Evolutionary conservation across 1,284 basidiomycete genomes (phyloP).

Genomic region (Cryptococcus sp.): DNA sequence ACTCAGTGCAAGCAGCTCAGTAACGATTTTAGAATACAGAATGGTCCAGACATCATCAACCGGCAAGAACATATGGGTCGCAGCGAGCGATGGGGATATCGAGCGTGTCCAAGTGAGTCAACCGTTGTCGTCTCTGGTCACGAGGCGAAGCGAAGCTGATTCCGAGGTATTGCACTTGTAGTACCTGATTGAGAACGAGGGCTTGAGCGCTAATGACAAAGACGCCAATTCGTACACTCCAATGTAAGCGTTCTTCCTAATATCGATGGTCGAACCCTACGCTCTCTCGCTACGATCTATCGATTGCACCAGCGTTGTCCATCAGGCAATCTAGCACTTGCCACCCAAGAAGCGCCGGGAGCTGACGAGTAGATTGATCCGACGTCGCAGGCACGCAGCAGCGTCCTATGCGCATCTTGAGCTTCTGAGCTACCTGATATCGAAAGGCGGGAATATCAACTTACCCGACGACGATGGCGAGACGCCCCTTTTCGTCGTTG

Average conservation of each 20-base stretch:
- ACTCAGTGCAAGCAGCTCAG: neutral
- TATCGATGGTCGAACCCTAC: neutral
- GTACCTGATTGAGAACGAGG: slow-evolving; percentile 65
- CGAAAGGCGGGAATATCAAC: slow-evolving; percentile 82
- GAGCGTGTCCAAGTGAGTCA: slow-evolving; percentile 52
- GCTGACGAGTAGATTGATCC: too few relatives aligned
- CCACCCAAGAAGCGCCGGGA: too few relatives aligned
- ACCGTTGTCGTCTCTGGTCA: neutral
- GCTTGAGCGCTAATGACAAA: slow-evolving; percentile 70
- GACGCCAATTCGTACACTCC: slow-evolving; percentile 84
- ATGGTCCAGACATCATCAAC: slow-evolving; percentile 40
- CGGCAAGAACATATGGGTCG: slow-evolving; percentile 83
- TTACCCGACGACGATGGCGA: slow-evolving; percentile 82
- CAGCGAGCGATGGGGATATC: slow-evolving; percentile 82
- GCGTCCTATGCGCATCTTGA: slow-evolving; percentile 83
- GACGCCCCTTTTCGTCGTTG: slow-evolving; percentile 88
- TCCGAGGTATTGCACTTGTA: slow-evolving; percentile 32
- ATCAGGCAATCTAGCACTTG: slow-evolving; percentile 12
- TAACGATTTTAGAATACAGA: neutral
- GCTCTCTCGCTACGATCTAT: neutral
- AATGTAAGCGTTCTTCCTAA: slow-evolving; percentile 59
- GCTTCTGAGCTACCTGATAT: slow-evolving; percentile 75
- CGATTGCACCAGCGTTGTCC: neutral
- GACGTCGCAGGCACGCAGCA: slow-evolving; percentile 74
- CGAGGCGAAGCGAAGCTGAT: neutral